phyloP scores from a whole-genome alignment of 768 basidiomycete genomes.

The Paxillus rubicundulus region DNA sequence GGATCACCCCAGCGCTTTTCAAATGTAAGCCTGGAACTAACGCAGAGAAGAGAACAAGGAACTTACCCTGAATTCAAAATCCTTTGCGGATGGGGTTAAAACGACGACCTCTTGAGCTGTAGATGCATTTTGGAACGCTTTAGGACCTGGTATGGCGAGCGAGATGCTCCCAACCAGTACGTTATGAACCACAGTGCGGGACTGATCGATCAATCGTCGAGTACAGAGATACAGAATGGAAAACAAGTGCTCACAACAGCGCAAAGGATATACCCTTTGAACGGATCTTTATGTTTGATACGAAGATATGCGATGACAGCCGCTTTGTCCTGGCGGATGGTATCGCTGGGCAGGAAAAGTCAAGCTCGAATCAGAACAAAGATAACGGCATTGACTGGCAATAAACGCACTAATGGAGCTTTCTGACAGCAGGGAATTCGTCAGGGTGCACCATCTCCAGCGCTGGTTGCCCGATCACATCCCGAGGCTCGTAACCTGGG shows the following conservation, averaged over 20 bases:
- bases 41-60: conserved; percentile 9
- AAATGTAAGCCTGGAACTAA: conserved; percentile 6
- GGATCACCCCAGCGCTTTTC: conserved; percentile 67
- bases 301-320: conserved; percentile 77
- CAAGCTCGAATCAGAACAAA: background rate
- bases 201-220: conserved; percentile 29
- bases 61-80: conserved; percentile 54
- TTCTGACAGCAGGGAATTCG: conserved; percentile 63
- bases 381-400: background rate
- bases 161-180: conserved; percentile 77
- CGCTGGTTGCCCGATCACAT: conserved; percentile 66
- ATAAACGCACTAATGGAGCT: conserved; percentile 62
- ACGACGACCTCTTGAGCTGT: conserved; percentile 82
- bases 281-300: conserved; percentile 75
- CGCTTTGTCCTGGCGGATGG: conserved; percentile 75
- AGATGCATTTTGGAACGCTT: conserved; percentile 76
- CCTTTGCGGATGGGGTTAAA: conserved; percentile 55
- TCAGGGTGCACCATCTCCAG: conserved; percentile 81
- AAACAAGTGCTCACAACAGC: conserved; percentile 53
- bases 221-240: background rate
- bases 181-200: conserved; percentile 69
- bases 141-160: conserved; percentile 69
- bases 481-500: conserved; percentile 70
- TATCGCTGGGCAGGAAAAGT: conserved; percentile 48
- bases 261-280: conserved; percentile 73